Conservation (phyloP, 2,329 filamentous ascomycete species). For the Zymoseptoria crescenta region DNA sequence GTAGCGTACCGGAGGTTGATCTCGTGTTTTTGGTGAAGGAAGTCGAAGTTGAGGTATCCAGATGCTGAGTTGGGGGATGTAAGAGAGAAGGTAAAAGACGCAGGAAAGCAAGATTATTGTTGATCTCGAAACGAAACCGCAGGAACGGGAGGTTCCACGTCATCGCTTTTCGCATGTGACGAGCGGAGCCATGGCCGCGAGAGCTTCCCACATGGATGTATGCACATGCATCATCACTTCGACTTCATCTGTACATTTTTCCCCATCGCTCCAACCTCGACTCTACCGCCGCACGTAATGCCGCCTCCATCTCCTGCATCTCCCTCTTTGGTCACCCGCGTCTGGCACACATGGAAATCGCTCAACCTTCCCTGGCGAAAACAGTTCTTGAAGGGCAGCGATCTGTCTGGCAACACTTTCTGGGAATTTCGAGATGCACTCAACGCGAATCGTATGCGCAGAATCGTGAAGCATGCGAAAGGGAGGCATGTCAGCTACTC, state of each 20-base stretch:
- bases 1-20: background rate
- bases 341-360: conserved; percentile 58
- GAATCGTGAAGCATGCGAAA: conserved; percentile 50
- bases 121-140: background rate
- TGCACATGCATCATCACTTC: background rate
- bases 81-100: too few relatives aligned
- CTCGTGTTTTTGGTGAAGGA: background rate
- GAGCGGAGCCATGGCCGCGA: background rate
- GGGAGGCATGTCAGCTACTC: conserved; percentile 43
- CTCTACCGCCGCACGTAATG: background rate
- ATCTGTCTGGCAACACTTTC: conserved; percentile 57
- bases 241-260: background rate
- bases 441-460: conserved; percentile 46
- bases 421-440: conserved; percentile 58
- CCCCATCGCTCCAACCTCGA: background rate
- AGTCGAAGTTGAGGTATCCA: background rate
- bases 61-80: too few relatives aligned
- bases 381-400: conserved; percentile 51
- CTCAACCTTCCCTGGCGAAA: conserved; percentile 55
- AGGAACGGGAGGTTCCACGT: background rate
- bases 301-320: conserved; percentile 4
- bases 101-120: background rate
- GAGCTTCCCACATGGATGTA: too few relatives aligned
- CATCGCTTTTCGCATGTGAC: background rate
- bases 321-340: conserved; percentile 25